Base-by-base conservation (phyloP, 1,284 basidiomycete species). In the Cystobasidium sp. region DNA sequence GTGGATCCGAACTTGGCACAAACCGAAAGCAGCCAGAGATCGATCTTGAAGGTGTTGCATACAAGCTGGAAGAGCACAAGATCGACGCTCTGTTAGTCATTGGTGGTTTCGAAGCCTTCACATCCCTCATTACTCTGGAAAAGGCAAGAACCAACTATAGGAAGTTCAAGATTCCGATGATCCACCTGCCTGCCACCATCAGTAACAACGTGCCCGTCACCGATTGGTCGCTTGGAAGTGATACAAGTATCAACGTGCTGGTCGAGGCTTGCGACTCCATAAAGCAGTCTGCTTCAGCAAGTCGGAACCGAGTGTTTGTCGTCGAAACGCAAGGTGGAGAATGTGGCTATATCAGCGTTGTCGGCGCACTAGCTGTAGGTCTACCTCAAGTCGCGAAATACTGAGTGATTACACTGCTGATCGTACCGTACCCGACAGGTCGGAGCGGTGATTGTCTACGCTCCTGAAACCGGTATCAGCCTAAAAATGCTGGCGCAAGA, bases 141-240 rank as follows among this genome's bases (percentile, higher is more conserved):
- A 87, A 90, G 77, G 91, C 88, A 10, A 85, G 94, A 78, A 87
- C 89, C 77, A 83, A 88, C 79, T 97, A 98, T 82, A 92, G 94
- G 20, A 88, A 91, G 66, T 93, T 98, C 86, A 90, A 94, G 79
- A 92, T 97, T 77, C 94, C 94, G 37, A 91, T 97, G 88, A 90
- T 90, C 47, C 93, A 96, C 81, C 85, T 97, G 4, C 94, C 94
- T 1, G 81, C 80, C 41, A 80, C 79, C 8, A 90, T 99, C 80
- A 94, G 92, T 77, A 99, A 99, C 85, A 99, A 99, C 79, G 94
- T 99, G 6, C 96, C 97, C 0, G 83, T 98, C 84, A 97, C 94
- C 74, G 95, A 99, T 82, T 94, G 93, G 83, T 95, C 93, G 81
- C 84, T 99, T 68, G 96, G 96, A 16, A 92, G 90, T 76, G 96